Evolutionary conservation across 2,329 filamentous ascomycete genomes (phyloP), one percentile per base, ranked within the genome.

Genomic region (Ophiostoma tasmaniense): DNA sequence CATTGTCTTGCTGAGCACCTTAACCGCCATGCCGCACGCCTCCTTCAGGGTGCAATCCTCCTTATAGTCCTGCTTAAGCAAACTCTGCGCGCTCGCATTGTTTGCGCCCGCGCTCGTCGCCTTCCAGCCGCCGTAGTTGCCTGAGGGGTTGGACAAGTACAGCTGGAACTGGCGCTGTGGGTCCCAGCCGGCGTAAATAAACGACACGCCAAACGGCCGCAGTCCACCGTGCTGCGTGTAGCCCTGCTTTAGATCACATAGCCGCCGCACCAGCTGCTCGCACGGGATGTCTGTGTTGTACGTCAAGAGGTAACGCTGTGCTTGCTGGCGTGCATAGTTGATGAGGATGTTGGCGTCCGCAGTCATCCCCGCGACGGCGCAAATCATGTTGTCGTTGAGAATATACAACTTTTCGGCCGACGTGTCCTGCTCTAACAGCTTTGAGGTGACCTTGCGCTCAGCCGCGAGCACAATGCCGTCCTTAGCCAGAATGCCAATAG

Each of bases 261-360:
- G 86, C 75, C 92, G 89, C 76, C 95, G 93, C 71, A 99, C 95
- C 70, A 99, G 91, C 81, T 99, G 95, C 81, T 99, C 95, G 84
- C 95, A 99, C 70, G 95, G 95, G 73, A 99, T 99, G 78, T 99
- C 95, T 90, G 97, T 93, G 84, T 98, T 97, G 86, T 99, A 99
- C 76, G 94, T 99, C 74, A 97, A 88, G 79, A 99, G 94, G 82
- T 99, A 98, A 78, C 90, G 89, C 83, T 99, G 95, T 75, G 95
- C 95, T 76, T 92, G 91, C 87, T 97, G 92, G 75, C 95, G 93
- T 79, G 95, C 96, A 81, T 96, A 97, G 85, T 99, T 99, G 88
- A 99, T 99, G 79, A 99, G 92, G 80, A 99, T 99, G 84, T 99
- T 99, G 80, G 95, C 95, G 79, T 99, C 95, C 77, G 95, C 95